A percentile compares a stretch with the other conserved stretches of the same genome.
These are phyloP conservation scores for Agaricus sinodeliciosus DNA, from an alignment of 768 basidiomycete species.

Conservation along the genomic window DNA sequence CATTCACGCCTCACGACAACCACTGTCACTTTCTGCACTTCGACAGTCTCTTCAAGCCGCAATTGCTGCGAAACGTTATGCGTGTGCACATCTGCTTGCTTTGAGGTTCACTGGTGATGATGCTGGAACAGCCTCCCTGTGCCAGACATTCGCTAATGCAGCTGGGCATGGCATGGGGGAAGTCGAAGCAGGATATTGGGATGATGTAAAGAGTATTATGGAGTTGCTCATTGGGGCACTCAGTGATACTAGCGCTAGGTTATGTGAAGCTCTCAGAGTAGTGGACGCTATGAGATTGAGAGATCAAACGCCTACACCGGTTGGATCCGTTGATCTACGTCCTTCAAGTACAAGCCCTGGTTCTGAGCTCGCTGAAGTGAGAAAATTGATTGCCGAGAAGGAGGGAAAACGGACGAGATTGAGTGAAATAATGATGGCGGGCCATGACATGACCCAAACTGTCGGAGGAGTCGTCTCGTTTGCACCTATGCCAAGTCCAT, in stretches of 20 bases:
- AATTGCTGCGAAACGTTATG: constrained; percentile 65
- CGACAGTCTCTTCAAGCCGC: constrained; percentile 59
- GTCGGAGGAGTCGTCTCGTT: constrained; percentile 35
- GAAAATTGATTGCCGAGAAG: constrained; percentile 8
- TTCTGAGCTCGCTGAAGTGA: not conserved
- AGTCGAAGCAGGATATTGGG: constrained; percentile 78
- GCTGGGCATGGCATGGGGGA: not conserved
- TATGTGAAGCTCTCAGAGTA: constrained; percentile 59
- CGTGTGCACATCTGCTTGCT: constrained; percentile 75
- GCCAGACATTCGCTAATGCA: not conserved
- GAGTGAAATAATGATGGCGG: constrained; percentile 7
- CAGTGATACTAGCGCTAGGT: constrained; percentile 53
- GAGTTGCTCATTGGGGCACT: constrained; percentile 61
- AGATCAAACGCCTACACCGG: constrained; percentile 44
- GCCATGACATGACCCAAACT: constrained; percentile 11
- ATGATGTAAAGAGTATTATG: constrained; percentile 75
- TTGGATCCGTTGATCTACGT: constrained; percentile 1
- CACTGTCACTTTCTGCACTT: constrained; percentile 59
- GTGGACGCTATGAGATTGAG: constrained; percentile 44
- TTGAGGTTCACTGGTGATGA: constrained; percentile 47
- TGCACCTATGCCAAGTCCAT: constrained; percentile 66
- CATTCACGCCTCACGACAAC: constrained; percentile 57
- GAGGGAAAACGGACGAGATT: constrained; percentile 4
- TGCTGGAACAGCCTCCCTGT: not conserved
- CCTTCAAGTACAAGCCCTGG: not conserved